Conservation (phyloP, 176 grass and related monocot genomes). For the Bothriochloa decipiens region DNA sequence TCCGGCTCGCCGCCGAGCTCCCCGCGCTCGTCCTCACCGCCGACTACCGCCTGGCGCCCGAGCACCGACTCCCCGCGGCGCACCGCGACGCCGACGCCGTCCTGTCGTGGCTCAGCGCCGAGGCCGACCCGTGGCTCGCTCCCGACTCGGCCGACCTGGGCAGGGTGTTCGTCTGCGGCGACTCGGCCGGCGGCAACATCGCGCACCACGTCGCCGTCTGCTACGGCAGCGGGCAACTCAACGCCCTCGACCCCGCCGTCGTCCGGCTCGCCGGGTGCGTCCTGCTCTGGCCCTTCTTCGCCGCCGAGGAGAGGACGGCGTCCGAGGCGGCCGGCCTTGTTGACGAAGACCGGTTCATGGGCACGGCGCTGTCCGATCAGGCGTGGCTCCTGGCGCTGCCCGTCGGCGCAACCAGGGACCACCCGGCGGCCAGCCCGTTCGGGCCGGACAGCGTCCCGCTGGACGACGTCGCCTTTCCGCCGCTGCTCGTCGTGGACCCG, state of each 20-base stretch:
- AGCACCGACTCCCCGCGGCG: slow-evolving; percentile 43
- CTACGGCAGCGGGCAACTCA: not conserved
- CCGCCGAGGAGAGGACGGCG: slow-evolving; percentile 8
- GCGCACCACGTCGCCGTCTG: slow-evolving; percentile 42
- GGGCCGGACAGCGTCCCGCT: not conserved
- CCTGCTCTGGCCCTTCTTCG: slow-evolving; percentile 27
- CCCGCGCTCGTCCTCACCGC: slow-evolving; percentile 41
- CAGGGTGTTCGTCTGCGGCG: slow-evolving; percentile 23
- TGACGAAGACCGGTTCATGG: too few relatives aligned
- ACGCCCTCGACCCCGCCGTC: not conserved
- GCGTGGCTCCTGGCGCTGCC: slow-evolving; percentile 31
- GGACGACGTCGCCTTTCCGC: not conserved
- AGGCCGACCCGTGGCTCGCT: slow-evolving; percentile 38
- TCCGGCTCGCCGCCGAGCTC: slow-evolving; percentile 49
- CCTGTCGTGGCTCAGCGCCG: slow-evolving; percentile 18
- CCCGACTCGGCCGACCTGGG: slow-evolving; percentile 25
- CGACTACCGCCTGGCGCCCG: slow-evolving; percentile 56
- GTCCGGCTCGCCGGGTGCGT: slow-evolving; percentile 28
- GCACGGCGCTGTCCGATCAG: slow-evolving; percentile 5
- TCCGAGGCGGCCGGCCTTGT: slow-evolving; percentile 29
- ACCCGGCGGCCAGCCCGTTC: slow-evolving; percentile 31
- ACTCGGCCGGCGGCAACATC: slow-evolving; percentile 36
- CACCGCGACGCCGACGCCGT: slow-evolving; percentile 38
- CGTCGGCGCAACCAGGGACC: slow-evolving; percentile 5
- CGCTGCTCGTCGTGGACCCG: slow-evolving; percentile 25